Conservation (phyloP, 768 basidiomycete species). For the Clavaria fumosa region DNA sequence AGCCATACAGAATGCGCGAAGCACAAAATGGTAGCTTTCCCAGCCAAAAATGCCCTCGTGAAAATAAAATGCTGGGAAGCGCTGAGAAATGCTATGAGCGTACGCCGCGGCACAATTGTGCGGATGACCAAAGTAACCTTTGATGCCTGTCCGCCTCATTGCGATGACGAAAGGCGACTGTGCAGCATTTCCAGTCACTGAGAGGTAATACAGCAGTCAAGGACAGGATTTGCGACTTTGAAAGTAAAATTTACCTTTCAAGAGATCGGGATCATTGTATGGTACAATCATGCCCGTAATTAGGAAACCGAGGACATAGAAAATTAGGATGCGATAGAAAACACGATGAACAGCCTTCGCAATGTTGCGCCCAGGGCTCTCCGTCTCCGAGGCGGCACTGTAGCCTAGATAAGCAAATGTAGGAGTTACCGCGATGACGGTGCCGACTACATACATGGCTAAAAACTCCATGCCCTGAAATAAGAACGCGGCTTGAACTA, state of each 20-base stretch:
- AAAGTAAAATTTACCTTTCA: constrained; percentile 17
- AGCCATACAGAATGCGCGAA: constrained; percentile 37
- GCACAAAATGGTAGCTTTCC: constrained; percentile 49
- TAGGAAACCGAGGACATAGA: constrained; percentile 61
- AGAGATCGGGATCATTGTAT: constrained; percentile 40
- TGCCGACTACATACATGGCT: constrained; percentile 32
- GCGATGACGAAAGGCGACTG: constrained; percentile 80
- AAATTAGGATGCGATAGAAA: constrained; percentile 66
- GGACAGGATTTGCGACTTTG: not conserved
- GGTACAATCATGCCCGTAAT: constrained; percentile 73
- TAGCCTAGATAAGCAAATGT: not conserved
- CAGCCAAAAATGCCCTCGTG: constrained; percentile 58
- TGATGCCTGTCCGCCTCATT: constrained; percentile 55
- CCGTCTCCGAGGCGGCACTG: constrained; percentile 63
- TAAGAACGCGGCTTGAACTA: constrained; percentile 53
- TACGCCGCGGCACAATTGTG: constrained; percentile 11
- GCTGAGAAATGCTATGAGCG: constrained; percentile 10
- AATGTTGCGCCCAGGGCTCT: constrained; percentile 67
- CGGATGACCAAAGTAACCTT: constrained; percentile 21
- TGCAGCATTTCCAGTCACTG: constrained; percentile 45
- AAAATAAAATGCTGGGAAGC: constrained; percentile 56
- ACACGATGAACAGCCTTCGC: constrained; percentile 61
- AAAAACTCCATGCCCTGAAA: constrained; percentile 68
- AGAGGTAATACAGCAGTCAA: not conserved
- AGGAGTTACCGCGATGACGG: not conserved